phyloP scores from a whole-genome alignment of 1,139 yeast species.

The Barnettozyma hawaiiensis region DNA sequence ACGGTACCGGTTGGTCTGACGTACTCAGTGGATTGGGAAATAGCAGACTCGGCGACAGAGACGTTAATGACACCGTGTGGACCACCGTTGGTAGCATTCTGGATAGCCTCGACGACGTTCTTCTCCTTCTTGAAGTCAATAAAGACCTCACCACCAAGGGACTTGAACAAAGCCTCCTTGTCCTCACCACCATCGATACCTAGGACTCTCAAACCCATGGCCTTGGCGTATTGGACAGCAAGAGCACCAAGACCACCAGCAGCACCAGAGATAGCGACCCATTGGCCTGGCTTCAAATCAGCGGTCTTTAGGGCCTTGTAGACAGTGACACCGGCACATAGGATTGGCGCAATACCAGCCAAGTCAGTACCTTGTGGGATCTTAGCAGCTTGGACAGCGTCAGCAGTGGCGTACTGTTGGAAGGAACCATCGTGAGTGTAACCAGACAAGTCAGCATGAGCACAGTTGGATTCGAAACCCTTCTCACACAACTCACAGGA shows the following conservation, averaged over 20 bases:
- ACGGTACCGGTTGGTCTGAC: conserved; percentile 67
- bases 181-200: conserved; percentile 75
- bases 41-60: conserved; percentile 64
- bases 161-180: conserved; percentile 50
- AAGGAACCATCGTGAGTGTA: conserved; percentile 78
- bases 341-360: conserved; percentile 63
- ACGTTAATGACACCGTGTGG: conserved; percentile 73
- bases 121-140: conserved; percentile 57
- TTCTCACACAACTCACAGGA: conserved; percentile 63
- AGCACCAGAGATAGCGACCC: conserved; percentile 78
- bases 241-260: conserved; percentile 76
- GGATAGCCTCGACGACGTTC: conserved; percentile 52
- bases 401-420: conserved; percentile 78
- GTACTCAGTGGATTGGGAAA: conserved; percentile 55
- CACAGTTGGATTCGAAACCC: conserved; percentile 63
- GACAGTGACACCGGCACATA: conserved; percentile 79
- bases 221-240: conserved; percentile 69
- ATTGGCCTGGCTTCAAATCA: conserved; percentile 56
- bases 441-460: conserved; percentile 64
- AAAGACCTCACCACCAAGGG: conserved; percentile 62
- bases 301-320: conserved; percentile 76
- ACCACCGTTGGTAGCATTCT: conserved; percentile 60
- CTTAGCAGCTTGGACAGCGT: conserved; percentile 69
- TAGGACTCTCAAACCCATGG: conserved; percentile 65
- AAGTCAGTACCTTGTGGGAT: conserved; percentile 63